phyloP scores from a whole-genome alignment of 2,329 filamentous ascomycete species.

The Fusarium domesticum region DNA sequence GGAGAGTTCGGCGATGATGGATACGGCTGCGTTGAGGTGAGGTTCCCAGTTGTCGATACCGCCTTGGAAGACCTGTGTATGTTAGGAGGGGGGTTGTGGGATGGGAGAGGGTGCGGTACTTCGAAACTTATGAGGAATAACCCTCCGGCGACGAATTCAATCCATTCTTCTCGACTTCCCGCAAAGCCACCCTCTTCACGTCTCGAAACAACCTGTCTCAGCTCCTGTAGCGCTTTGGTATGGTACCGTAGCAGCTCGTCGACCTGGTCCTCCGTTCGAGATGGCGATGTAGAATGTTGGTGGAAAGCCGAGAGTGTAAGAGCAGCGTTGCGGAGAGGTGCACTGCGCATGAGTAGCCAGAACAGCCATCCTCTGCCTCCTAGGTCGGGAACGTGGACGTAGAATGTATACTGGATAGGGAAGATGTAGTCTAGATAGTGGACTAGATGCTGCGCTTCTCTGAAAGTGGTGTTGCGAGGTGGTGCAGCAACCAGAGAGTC shows the following conservation, averaged over 20 bases:
- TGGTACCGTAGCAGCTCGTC: conserved; percentile 24
- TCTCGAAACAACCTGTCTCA: conserved; percentile 18
- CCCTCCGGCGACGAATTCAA: conserved; percentile 28
- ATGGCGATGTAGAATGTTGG: conserved; percentile 21
- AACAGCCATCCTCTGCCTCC: conserved; percentile 30
- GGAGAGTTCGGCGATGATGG: conserved; percentile 7
- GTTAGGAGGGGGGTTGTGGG: accelerated
- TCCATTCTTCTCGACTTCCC: conserved; percentile 16
- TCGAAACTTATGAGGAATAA: conserved; percentile 29
- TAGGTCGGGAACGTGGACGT: conserved; percentile 23
- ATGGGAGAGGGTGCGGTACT: conserved; percentile 5
- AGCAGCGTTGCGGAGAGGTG: conserved; percentile 25
- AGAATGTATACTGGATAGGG: conserved; percentile 27
- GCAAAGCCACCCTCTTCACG: conserved; percentile 8
- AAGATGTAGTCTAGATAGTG: conserved; percentile 32
- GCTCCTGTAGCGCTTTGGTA: conserved; percentile 26
- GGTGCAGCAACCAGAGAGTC: neutral
- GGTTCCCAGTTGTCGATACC: conserved; percentile 20
- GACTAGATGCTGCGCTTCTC: conserved; percentile 29
- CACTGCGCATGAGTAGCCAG: conserved; percentile 19
- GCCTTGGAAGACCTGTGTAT: conserved; percentile 18
- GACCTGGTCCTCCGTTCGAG: conserved; percentile 18
- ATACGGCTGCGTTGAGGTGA: conserved; percentile 18
- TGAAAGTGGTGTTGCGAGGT: conserved; percentile 8
- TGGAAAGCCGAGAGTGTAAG: conserved; percentile 28